Base-by-base conservation (phyloP, 768 basidiomycete species). In the Tulasnella sp. region DNA sequence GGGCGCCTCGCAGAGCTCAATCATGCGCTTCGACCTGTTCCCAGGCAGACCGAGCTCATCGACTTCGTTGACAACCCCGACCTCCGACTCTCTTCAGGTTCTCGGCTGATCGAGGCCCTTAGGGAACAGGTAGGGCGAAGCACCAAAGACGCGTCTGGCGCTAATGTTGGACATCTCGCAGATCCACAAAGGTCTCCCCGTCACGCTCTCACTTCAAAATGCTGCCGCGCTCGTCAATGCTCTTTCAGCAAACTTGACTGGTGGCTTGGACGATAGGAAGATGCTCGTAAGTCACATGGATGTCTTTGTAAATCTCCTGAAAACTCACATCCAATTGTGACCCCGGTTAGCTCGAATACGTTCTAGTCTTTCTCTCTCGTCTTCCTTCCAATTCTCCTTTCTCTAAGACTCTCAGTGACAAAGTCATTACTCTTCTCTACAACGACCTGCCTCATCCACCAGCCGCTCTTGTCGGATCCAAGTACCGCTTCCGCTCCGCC, bases 371-470 rank as follows among this genome's bases (percentile, higher is more conserved):
- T 20, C 41, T 75, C 5, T 74, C 37, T 14, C 76, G 72, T 34
- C 24, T 77, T 37, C 74, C 48, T 50, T 28, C 18, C 81, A 84
- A 72, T 83, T 81, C 82, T 31, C 72, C 85, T 72, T 83, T 84
- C 48, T 83, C 85, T 64, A 82, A 83, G 5, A 83, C 82, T 0
- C 83, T 81, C 18, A 48, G 81, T 42, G 58, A 81, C 72, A 81
- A 81, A 41, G 81, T 76, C 75, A 58, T 81, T 46, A 76, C 72
- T 22, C 74, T 83, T 42, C 80, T 78, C 24, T 96, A 95, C 85
- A 90, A 93, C 82, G 96, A 96, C 85, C 89, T 97, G 22, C 85
- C 91, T 0, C 95, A 96, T 85, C 95, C 95, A 3, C 89, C 94
- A 9, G 87, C 91, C 9, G 94, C 94, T 1, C 91, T 88, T 82